Conservation (phyloP, 2,329 filamentous ascomycete genomes). For the Penicillium paneum region DNA sequence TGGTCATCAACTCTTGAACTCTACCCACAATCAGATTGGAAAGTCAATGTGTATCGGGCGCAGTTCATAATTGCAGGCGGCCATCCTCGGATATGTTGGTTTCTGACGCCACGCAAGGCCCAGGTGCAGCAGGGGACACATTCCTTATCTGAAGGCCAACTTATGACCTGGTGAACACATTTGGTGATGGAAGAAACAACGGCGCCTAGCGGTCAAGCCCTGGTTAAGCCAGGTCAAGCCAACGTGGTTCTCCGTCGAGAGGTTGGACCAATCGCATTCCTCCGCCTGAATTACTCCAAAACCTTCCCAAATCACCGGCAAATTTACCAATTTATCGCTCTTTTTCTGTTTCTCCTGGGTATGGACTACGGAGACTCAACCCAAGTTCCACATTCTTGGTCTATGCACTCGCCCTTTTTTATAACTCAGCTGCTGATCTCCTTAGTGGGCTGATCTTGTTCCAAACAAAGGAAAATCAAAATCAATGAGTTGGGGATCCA, state of each 20-base stretch:
- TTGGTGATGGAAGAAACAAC: background rate
- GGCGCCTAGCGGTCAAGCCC: constrained; percentile 4
- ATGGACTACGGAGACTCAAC: background rate
- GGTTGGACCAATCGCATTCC: constrained; percentile 5
- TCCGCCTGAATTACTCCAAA: background rate
- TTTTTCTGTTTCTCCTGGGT: constrained; percentile 3
- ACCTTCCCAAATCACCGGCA: background rate
- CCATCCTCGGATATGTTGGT: constrained; percentile 13
- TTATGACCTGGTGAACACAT: constrained; percentile 1
- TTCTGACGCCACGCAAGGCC: constrained; percentile 22
- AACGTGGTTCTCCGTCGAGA: constrained; percentile 4
- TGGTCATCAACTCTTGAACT: constrained; percentile 4
- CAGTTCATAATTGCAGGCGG: constrained; percentile 13
- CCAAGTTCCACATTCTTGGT: constrained; percentile 4
- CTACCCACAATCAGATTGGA: background rate
- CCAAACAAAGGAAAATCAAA: background rate
- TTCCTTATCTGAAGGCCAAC: constrained; percentile 7
- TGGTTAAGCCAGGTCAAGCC: background rate
- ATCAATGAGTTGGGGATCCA: constrained; percentile 4
- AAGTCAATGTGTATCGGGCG: background rate
- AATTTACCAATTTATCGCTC: background rate
- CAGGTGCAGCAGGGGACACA: constrained; percentile 17
- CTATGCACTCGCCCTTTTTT: background rate
- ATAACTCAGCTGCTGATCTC: constrained; percentile 4
- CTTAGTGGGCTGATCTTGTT: constrained; percentile 6